Base-by-base conservation (phyloP, 768 basidiomycete genomes). In the Dioszegia hungarica region DNA sequence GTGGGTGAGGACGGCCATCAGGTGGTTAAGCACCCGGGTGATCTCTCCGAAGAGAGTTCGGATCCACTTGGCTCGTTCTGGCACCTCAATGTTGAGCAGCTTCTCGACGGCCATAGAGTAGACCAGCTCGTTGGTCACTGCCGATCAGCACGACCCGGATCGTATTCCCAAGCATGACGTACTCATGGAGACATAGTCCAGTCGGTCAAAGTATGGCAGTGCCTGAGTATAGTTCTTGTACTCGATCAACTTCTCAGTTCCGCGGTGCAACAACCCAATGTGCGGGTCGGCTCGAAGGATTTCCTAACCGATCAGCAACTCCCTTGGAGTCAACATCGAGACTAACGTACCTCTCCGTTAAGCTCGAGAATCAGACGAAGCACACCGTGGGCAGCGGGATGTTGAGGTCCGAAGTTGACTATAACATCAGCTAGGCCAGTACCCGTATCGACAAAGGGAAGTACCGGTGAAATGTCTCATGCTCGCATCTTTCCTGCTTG, bases 111-210 rank as follows among this genome's bases (percentile, higher is more conserved):
- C 95, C 29, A 95, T 83, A 2, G 92, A 90, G 79, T 95, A 99
- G 74, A 89, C 94, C 14, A 94, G 83, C 75, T 99, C 95, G 76
- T 98, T 99, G 29, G 95, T 98, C 95, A 99, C 91, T 95, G 67
- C 5, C 44, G 65, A 46, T 54, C 41, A 54, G 52, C 52, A 15
- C 2, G 12, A 46, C 15, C 31, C 45, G 12, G 45, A 41, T 37
- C n/a, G 38, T 39, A 14, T 46, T 22, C 6, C 44, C 22, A 4
- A 49, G 17, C 31, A 22, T 11, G 17, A 36, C 89, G 41, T 70
- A 93, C 91, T 99, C 95, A 97, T 98, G 46, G 94, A 97, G 52
- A 98, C 94, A 68, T 99, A 99, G 80, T 99, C 95, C 58, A 98
- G 82, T 67, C 95, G 90, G 76, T 99, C 95, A 74, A 99, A 99